A percentile compares a stretch with the other conserved stretches of the same genome.
These are phyloP conservation scores for Butyriboletus appendiculatus DNA, from an alignment of 1,284 basidiomycete species.

Conservation along the genomic window DNA sequence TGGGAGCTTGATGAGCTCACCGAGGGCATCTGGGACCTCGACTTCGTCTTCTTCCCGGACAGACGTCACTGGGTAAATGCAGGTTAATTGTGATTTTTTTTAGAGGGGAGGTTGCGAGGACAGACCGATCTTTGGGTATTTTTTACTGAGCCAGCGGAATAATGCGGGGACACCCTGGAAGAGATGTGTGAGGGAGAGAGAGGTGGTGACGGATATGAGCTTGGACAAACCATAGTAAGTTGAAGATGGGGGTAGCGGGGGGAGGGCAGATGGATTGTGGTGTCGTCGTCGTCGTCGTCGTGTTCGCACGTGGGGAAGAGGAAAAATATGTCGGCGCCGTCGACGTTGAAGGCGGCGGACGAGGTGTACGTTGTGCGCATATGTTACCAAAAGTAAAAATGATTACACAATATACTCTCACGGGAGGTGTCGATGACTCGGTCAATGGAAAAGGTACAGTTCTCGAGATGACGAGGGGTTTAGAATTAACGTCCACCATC, in stretches of 20 bases:
- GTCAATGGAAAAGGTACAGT: neutral
- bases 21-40: conserved; percentile 68
- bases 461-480: neutral
- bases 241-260: neutral
- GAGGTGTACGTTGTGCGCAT: neutral
- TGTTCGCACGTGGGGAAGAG: neutral
- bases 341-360: neutral
- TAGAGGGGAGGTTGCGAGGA: conserved; percentile 8
- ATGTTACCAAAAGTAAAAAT: conserved; percentile 11
- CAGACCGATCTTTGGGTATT: conserved; percentile 93
- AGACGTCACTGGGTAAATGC: conserved; percentile 55
- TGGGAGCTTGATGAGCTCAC: conserved; percentile 71
- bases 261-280: neutral
- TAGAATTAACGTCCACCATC: neutral
- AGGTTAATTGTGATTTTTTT: neutral
- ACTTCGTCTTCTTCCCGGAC: conserved; percentile 84
- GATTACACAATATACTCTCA: conserved; percentile 31
- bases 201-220: neutral
- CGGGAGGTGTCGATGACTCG: conserved; percentile 20
- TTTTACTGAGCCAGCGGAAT: conserved; percentile 94
- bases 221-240: conserved; percentile 19
- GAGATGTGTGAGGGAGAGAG: neutral
- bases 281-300: neutral
- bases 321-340: neutral
- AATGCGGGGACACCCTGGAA: conserved; percentile 89